A percentile compares a stretch with the other conserved stretches of the same genome.
Evolutionary conservation across 2,329 filamentous ascomycete genomes (phyloP).

Genomic region (Phialophora tarda): DNA sequence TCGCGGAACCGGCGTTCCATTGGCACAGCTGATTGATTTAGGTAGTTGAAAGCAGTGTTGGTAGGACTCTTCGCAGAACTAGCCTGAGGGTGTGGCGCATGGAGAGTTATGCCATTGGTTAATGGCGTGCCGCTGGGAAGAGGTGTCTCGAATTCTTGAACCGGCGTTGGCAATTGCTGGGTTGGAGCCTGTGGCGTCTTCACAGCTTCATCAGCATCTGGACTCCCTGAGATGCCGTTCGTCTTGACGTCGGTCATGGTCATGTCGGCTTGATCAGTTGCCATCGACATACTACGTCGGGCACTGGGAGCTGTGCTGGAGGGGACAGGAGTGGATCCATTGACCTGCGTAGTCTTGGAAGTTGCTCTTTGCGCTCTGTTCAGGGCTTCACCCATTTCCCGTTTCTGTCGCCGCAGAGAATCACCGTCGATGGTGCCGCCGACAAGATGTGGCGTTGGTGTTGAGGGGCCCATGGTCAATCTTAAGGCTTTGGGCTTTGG

Average conservation of each 20-base stretch:
- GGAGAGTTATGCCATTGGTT: slow-evolving; percentile 29
- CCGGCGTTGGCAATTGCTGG: slow-evolving; percentile 33
- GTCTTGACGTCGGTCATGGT: slow-evolving; percentile 33
- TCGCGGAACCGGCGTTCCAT: slow-evolving; percentile 52
- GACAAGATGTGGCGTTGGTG: slow-evolving; percentile 60
- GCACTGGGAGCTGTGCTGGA: slow-evolving; percentile 31
- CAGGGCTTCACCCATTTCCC: slow-evolving; percentile 53
- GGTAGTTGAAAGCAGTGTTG: slow-evolving; percentile 14
- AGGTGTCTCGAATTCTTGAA: slow-evolving; percentile 29
- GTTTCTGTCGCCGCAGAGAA: slow-evolving; percentile 59
- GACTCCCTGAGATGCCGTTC: slow-evolving; percentile 18
- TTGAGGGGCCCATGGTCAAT: slow-evolving; percentile 76
- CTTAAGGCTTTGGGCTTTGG: slow-evolving; percentile 61
- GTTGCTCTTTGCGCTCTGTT: slow-evolving; percentile 31
- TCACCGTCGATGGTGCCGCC: slow-evolving; percentile 61
- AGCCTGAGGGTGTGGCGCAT: slow-evolving; percentile 35
- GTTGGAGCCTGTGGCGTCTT: slow-evolving; percentile 25
- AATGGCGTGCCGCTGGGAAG: slow-evolving; percentile 20
- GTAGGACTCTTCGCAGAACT: neutral
- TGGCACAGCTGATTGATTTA: slow-evolving; percentile 43
- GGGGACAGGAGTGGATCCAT: slow-evolving; percentile 35
- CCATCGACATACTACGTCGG: slow-evolving; percentile 35
- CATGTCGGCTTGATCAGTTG: slow-evolving; percentile 31
- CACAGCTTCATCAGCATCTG: slow-evolving; percentile 13
- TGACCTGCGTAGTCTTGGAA: slow-evolving; percentile 28